phyloP scores from a whole-genome alignment of 768 basidiomycete genomes.

The Trametes maxima region DNA sequence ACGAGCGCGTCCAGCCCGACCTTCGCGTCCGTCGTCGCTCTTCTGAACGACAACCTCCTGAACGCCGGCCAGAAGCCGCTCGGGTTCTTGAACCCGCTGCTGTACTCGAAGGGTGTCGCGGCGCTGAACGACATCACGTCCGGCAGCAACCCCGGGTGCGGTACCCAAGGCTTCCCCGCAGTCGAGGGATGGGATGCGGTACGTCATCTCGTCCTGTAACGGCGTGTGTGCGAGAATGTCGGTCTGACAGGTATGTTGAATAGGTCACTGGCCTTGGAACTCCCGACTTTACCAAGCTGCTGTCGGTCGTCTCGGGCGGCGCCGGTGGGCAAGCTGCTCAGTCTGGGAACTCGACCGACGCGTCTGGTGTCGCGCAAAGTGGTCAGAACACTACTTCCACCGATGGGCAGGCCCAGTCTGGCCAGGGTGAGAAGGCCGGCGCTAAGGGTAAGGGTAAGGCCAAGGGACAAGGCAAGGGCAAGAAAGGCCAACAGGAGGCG shows the following conservation, averaged over 20 bases:
- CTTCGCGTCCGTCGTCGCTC: constrained; percentile 37
- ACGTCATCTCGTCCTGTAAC: constrained; percentile 1
- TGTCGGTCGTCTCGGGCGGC: constrained; percentile 18
- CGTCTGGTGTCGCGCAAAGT: neutral
- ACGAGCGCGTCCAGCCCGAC: constrained; percentile 40
- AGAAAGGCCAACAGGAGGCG: neutral
- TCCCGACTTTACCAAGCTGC: constrained; percentile 50
- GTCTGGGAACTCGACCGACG: neutral
- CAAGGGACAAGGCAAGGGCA: neutral
- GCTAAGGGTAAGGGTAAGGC: neutral
- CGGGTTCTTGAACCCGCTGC: constrained; percentile 38
- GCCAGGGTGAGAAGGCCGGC: neutral
- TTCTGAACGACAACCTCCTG: constrained; percentile 39
- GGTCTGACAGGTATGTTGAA: neutral
- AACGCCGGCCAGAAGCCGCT: constrained; percentile 34
- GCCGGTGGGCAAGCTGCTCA: neutral
- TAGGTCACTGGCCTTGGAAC: constrained; percentile 68
- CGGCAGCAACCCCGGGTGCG: constrained; percentile 32
- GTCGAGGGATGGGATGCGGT: constrained; percentile 38
- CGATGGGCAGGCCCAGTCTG: neutral
- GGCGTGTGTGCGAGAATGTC: no score
- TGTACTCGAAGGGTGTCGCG: constrained; percentile 26
- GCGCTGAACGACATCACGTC: constrained; percentile 33
- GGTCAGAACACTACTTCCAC: neutral
- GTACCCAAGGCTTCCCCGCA: constrained; percentile 38